A percentile compares a stretch with the other conserved stretches of the same genome.
phyloP scores from a whole-genome alignment of 495 filamentous ascomycete species.

The Parachaetomium inaequale region DNA sequence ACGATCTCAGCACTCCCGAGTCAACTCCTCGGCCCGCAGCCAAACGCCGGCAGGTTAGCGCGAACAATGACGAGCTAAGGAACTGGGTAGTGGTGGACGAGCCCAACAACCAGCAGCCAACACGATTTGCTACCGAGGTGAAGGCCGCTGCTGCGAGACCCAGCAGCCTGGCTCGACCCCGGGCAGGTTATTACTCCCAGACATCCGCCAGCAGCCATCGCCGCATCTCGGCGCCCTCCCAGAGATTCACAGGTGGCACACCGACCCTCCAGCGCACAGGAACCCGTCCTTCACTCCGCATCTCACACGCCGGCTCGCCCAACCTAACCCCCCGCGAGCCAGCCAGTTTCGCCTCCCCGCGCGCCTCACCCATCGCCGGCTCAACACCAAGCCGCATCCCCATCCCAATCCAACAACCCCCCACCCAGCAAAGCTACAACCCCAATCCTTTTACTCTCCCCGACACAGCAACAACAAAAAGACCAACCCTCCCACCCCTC shows the following conservation, averaged over 20 bases:
- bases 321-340: conserved; percentile 39
- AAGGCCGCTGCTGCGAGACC: conserved; percentile 12
- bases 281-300: conserved; percentile 31
- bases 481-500: neutral
- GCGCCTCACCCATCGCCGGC: conserved; percentile 30
- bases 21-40: conserved; percentile 44
- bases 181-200: conserved; percentile 23
- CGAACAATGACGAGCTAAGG: conserved; percentile 52
- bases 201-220: conserved; percentile 24
- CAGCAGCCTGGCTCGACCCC: conserved; percentile 14
- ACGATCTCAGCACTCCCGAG: conserved; percentile 38
- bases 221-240: conserved; percentile 40
- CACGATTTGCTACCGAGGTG: conserved; percentile 21
- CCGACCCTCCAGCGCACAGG: conserved; percentile 18
- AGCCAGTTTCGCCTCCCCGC: conserved; percentile 53
- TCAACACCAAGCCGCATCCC: conserved; percentile 42
- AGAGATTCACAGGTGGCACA: conserved; percentile 31
- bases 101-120: conserved; percentile 25
- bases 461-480: neutral
- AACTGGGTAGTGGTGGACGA: conserved; percentile 75
- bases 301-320: conserved; percentile 49
- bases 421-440: conserved; percentile 19
- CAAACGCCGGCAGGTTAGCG: conserved; percentile 51
- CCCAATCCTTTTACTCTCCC: conserved; percentile 26
- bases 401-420: conserved; percentile 19